Evolutionary conservation across 371 early-diverging fungal species (phyloP), one percentile per base, ranked within the genome.

Genomic region (Actinomortierella wolfii): DNA sequence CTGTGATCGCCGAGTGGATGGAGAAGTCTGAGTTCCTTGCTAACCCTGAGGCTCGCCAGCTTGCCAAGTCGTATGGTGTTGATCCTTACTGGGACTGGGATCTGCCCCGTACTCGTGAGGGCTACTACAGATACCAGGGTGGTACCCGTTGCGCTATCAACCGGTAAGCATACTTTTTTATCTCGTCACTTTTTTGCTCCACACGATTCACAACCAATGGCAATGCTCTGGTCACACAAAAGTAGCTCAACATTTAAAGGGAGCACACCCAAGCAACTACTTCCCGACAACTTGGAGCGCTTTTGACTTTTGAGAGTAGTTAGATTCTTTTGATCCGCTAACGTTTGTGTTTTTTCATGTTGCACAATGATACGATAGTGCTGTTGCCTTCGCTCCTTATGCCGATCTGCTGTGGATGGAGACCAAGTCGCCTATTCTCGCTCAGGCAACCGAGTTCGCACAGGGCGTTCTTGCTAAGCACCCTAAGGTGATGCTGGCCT

Each of bases 351-450:
- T 24, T n/a, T 23, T 24, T 23, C 24, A 29, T 40, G 41, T 43
- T 41, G 26, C 42, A 21, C 46, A 13, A 18, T 23, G n/a, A 26
- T 42, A n/a, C 11, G 39, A 45, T 59, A 73, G 74, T 71, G 91
- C 94, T 50, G 81, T 91, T 55, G 94, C 94, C 51, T 98, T 90
- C 70, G 89, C 96, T 56, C 91, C 90, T 11, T 97, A 96, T 83
- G 87, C 93, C 67, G 99, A 98, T 81, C 82, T 97, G 68, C 77
- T 97, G 42, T 98, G 97, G 99, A 97, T 97, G 97, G 97, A 98
- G 82, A 96, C 97, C 59, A 92, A 90, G 78, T 93, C 89, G 76
- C 98, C 99, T 39, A 94, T 95, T 66, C 83, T 88, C 60, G 68
- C 84, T 49, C 99, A 98, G 81, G 97, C 99, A 55, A 86, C 90